phyloP scores from a whole-genome alignment of 73 alveolate species.

The Blepharisma japonicum region DNA sequence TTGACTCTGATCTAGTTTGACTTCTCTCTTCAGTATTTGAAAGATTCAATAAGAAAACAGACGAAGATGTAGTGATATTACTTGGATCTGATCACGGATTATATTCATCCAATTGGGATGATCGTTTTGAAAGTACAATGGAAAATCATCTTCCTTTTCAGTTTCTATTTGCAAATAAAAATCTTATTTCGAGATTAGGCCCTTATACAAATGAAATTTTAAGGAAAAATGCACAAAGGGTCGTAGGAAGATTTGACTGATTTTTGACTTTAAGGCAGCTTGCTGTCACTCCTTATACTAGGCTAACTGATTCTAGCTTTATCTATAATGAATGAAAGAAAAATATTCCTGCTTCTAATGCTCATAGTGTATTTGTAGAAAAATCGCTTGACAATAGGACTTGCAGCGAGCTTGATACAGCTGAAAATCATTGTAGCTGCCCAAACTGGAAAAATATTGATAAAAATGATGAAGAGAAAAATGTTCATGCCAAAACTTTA shows the following conservation, averaged over 20 bases:
- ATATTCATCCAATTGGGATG: neutral
- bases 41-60: neutral
- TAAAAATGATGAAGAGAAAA: too few relatives aligned
- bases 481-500: too few relatives aligned
- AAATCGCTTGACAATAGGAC: too few relatives aligned
- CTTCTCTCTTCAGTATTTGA: neutral
- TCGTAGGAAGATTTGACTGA: constrained; percentile 12
- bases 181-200: neutral
- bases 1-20: neutral
- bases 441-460: too few relatives aligned
- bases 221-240: neutral
- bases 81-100: constrained; percentile 8
- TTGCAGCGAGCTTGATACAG: too few relatives aligned
- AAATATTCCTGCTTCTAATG: too few relatives aligned
- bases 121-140: neutral
- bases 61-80: neutral
- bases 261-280: neutral
- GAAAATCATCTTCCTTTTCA: neutral
- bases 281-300: constrained; percentile 18
- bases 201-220: neutral
- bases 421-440: too few relatives aligned
- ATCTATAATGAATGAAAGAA: too few relatives aligned
- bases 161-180: neutral
- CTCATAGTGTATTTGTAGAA: too few relatives aligned
- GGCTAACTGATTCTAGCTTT: neutral